Conservation (phyloP, 176 grass and related monocot genomes). For the Poa annua region DNA sequence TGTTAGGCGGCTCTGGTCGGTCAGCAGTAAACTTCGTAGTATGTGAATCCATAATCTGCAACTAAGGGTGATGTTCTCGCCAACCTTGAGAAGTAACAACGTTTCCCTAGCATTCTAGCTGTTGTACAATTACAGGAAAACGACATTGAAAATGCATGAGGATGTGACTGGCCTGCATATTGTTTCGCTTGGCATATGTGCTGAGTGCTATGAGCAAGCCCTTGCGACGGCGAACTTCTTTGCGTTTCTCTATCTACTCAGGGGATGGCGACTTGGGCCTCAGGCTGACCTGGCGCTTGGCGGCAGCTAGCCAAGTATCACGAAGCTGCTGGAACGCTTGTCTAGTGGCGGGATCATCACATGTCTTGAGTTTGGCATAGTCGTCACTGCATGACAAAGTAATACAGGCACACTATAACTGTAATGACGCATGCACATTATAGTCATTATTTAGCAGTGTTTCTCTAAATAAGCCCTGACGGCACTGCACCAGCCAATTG, state of each 20-base stretch:
- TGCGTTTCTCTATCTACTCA: background rate
- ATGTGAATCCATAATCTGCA: background rate
- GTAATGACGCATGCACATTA: no score
- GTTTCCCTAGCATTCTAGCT: no score
- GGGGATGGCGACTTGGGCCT: slow-evolving; percentile 1
- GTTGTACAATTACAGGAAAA: no score
- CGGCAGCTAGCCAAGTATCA: background rate
- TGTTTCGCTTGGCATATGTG: background rate
- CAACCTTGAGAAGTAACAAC: no score
- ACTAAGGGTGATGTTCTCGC: no score
- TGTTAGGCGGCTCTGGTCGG: background rate
- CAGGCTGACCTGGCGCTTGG: background rate
- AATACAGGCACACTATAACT: no score
- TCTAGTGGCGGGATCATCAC: background rate
- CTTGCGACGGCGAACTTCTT: background rate
- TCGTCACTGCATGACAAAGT: no score
- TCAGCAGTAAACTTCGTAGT: background rate
- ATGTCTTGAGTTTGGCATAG: background rate
- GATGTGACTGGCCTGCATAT: background rate
- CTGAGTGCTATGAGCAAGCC: background rate
- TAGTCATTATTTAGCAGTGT: no score
- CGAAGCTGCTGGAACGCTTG: background rate
- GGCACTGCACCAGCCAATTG: no score
- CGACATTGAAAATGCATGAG: background rate
- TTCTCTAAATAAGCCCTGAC: no score